Percentiles rank a stretch among this genome's conserved stretches.
These are phyloP conservation scores for Xylaria polymorpha DNA, from an alignment of 2,329 filamentous ascomycete genomes.

Conservation along the genomic window DNA sequence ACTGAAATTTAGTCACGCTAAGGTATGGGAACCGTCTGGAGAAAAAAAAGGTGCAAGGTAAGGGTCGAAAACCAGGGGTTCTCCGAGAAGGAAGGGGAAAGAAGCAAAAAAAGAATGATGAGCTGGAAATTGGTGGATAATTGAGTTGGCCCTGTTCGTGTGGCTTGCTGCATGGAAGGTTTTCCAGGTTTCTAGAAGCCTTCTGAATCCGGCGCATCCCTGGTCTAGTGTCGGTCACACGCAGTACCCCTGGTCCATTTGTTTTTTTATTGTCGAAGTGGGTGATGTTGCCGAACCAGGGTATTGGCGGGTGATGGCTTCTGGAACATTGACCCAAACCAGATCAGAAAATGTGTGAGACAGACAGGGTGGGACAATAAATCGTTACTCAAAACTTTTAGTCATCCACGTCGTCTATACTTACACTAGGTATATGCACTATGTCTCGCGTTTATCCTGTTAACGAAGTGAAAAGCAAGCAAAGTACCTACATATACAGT, in stretches of 20 bases:
- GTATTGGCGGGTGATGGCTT: slow-evolving; percentile 3
- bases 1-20: not conserved
- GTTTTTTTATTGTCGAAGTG: slow-evolving; percentile 38
- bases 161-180: slow-evolving; percentile 45
- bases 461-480: not conserved
- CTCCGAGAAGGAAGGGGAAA: not conserved
- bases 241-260: slow-evolving; percentile 22
- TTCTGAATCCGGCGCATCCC: slow-evolving; percentile 38
- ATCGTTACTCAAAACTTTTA: slow-evolving; percentile 5
- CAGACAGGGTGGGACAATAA: not conserved
- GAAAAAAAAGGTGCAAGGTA: not conserved
- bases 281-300: slow-evolving; percentile 12
- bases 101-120: not conserved
- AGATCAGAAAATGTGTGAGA: not conserved
- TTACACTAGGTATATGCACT: not conserved
- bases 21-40: not conserved
- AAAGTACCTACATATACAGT: too few species aligned
- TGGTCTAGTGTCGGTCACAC: slow-evolving; percentile 26
- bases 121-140: not conserved
- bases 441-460: not conserved
- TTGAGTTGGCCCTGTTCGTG: not conserved
- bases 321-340: not conserved
- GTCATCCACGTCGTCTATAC: not conserved
- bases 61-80: slow-evolving; percentile 5
- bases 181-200: slow-evolving; percentile 44